Evolutionary conservation across 2,329 filamentous ascomycete species (phyloP).

Genomic region (Immersiporthe knoxdaviesiana): DNA sequence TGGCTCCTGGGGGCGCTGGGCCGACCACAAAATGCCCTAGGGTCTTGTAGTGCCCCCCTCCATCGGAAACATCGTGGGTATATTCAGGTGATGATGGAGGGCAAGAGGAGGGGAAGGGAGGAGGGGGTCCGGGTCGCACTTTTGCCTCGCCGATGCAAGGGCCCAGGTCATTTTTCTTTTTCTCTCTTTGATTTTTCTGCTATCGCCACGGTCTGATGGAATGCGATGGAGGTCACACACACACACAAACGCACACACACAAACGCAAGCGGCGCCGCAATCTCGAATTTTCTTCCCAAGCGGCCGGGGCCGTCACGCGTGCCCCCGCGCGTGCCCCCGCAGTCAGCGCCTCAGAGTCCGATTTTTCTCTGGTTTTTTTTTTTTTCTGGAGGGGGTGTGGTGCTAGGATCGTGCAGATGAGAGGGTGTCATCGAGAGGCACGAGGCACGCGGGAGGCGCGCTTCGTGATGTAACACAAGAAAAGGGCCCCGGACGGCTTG

Average conservation of each 20-base stretch:
- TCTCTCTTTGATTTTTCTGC: background rate
- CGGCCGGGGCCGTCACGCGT: slow-evolving; percentile 4
- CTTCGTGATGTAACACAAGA: slow-evolving; percentile 7
- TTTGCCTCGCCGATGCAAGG: slow-evolving; percentile 7
- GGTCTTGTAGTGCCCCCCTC: background rate
- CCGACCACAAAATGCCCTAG: slow-evolving; percentile 1
- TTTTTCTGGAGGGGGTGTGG: background rate
- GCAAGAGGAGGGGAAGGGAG: no score
- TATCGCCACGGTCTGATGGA: slow-evolving; percentile 3
- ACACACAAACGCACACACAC: no score
- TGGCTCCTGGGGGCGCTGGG: background rate
- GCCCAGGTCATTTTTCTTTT: background rate
- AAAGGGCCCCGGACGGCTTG: background rate
- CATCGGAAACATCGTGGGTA: slow-evolving; percentile 8
- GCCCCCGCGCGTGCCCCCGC: background rate
- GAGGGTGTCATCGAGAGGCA: slow-evolving; percentile 21
- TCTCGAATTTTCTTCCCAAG: slow-evolving; percentile 7
- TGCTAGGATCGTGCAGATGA: slow-evolving; percentile 8
- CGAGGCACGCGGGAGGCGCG: slow-evolving; percentile 9
- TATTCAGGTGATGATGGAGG: background rate
- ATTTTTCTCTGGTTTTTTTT: background rate
- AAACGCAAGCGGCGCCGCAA: background rate
- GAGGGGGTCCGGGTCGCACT: no score
- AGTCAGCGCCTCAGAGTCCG: background rate
- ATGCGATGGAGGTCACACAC: background rate